Evolutionary conservation across 2,329 filamentous ascomycete genomes (phyloP).

Genomic region (Dactylellina cionopaga): DNA sequence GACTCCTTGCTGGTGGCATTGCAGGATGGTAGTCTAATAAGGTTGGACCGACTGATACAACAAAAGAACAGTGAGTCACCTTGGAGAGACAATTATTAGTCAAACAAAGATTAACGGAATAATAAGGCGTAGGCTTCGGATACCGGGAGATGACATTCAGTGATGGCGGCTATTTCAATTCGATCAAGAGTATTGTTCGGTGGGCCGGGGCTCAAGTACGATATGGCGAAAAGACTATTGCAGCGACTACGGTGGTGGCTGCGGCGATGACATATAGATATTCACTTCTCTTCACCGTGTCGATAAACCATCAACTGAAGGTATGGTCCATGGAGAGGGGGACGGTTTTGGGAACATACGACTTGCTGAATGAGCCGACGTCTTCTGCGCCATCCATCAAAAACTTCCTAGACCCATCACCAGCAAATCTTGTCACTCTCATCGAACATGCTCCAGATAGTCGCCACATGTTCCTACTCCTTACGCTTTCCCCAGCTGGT

Average conservation of each 20-base stretch:
- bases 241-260: slow-evolving; percentile 56
- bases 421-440: slow-evolving; percentile 55
- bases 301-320: slow-evolving; percentile 85
- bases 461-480: slow-evolving; percentile 70
- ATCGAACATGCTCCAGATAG: slow-evolving; percentile 63
- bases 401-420: slow-evolving; percentile 56
- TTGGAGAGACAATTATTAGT: neutral
- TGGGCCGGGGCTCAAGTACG: slow-evolving; percentile 55
- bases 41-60: slow-evolving; percentile 69
- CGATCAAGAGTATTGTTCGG: slow-evolving; percentile 56
- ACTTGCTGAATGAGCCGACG: slow-evolving; percentile 73
- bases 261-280: slow-evolving; percentile 59
- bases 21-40: slow-evolving; percentile 79
- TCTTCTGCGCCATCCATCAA: slow-evolving; percentile 54
- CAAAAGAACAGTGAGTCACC: slow-evolving; percentile 38
- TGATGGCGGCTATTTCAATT: slow-evolving; percentile 55
- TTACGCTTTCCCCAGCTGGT: slow-evolving; percentile 88
- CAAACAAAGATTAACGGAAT: slow-evolving; percentile 15
- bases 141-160: slow-evolving; percentile 56
- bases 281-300: slow-evolving; percentile 75
- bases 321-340: slow-evolving; percentile 90
- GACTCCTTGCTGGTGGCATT: slow-evolving; percentile 82
- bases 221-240: slow-evolving; percentile 56
- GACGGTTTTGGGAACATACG: slow-evolving; percentile 77
- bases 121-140: slow-evolving; percentile 16